Percentiles rank a stretch among this genome's conserved stretches.
These are phyloP conservation scores for Auriscalpium vulgare DNA, from an alignment of 768 basidiomycete genomes.

Conservation along the genomic window DNA sequence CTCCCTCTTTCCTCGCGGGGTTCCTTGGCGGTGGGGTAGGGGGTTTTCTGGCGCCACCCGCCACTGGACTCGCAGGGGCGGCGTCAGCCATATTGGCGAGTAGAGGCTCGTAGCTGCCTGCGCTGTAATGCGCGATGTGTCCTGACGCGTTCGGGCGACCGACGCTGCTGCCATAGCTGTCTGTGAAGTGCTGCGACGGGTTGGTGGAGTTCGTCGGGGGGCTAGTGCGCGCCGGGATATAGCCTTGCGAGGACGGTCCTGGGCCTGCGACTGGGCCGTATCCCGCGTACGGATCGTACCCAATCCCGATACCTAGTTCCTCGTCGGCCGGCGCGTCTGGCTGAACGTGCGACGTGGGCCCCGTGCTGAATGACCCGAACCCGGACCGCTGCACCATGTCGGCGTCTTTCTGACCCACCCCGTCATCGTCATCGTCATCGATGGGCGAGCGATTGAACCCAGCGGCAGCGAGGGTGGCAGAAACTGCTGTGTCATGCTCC, in stretches of 20 bases:
- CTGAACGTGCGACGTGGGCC: slow-evolving; percentile 9
- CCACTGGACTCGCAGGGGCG: not conserved
- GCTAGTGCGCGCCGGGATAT: slow-evolving; percentile 38
- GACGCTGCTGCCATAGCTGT: slow-evolving; percentile 21
- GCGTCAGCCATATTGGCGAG: slow-evolving; percentile 25
- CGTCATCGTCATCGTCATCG: slow-evolving; percentile 34
- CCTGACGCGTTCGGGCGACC: slow-evolving; percentile 21
- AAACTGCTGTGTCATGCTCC: slow-evolving; percentile 66
- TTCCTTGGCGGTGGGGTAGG: slow-evolving; percentile 8
- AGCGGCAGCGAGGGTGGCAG: slow-evolving; percentile 64
- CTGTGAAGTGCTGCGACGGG: slow-evolving; percentile 10
- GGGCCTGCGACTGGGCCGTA: slow-evolving; percentile 12
- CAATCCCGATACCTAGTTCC: slow-evolving; percentile 3
- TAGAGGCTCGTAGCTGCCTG: slow-evolving; percentile 54
- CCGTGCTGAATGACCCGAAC: slow-evolving; percentile 16
- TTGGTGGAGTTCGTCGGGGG: slow-evolving; percentile 30
- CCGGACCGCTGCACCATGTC: slow-evolving; percentile 18
- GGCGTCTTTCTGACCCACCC: slow-evolving; percentile 12
- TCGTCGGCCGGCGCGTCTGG: slow-evolving; percentile 13
- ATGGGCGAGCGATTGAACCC: slow-evolving; percentile 61
- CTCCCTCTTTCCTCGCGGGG: slow-evolving; percentile 1
- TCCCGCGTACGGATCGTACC: slow-evolving; percentile 8
- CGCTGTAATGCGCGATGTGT: slow-evolving; percentile 42
- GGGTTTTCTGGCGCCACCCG: not conserved
- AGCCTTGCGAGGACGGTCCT: slow-evolving; percentile 29